A percentile compares a stretch with the other conserved stretches of the same genome.
Conservation (phyloP, 78 protist species). For the Salpingoeca rosetta region DNA sequence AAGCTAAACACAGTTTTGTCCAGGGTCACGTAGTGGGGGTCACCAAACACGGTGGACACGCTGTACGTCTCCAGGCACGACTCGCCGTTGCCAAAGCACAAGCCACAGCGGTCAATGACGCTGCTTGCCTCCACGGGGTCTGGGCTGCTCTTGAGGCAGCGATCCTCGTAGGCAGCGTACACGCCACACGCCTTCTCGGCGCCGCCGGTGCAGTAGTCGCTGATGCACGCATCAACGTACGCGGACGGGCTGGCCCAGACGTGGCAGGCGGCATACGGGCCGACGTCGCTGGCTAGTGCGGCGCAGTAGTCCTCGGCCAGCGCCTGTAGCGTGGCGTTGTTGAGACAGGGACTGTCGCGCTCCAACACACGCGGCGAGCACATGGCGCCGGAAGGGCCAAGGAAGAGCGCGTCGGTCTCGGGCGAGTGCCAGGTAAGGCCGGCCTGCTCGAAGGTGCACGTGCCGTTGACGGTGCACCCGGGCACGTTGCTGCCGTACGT, state of each 20-base stretch:
- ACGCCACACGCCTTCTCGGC: neutral
- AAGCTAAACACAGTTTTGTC: neutral
- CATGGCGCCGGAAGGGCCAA: too few species aligned
- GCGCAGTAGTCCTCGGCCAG: neutral
- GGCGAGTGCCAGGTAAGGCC: too few species aligned
- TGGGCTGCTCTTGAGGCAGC: neutral
- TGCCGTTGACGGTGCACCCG: too few species aligned
- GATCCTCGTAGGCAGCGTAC: neutral
- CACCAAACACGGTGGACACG: neutral
- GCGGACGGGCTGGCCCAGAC: neutral
- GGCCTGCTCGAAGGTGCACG: too few species aligned
- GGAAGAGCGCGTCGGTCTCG: too few species aligned
- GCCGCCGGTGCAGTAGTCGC: neutral
- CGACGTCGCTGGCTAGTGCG: neutral
- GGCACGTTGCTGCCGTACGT: too few species aligned
- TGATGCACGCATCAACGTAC: neutral
- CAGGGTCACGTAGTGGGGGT: neutral
- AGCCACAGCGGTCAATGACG: neutral
- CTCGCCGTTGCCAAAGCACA: neutral
- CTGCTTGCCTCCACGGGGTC: neutral
- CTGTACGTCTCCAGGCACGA: neutral
- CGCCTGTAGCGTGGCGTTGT: too few species aligned
- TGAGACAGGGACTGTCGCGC: too few species aligned
- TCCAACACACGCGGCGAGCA: too few species aligned
- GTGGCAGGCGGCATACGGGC: neutral